A percentile compares a stretch with the other conserved stretches of the same genome.
Conservation (phyloP, 257 asterid species). For the Solanum habrochaites region DNA sequence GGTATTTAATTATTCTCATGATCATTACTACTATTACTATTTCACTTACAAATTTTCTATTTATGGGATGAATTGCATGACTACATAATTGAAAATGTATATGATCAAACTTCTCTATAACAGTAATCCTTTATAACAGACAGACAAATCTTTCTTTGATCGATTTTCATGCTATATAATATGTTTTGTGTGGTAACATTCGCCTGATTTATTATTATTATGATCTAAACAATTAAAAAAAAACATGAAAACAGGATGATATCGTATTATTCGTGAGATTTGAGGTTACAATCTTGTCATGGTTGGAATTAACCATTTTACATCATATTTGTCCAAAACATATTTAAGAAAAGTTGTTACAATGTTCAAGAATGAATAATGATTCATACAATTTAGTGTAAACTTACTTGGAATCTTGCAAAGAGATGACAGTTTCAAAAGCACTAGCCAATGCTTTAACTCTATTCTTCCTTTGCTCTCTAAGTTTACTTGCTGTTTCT, state of each 20-base stretch:
- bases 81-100: neutral
- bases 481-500: constrained; percentile 53
- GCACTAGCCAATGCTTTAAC: constrained; percentile 86
- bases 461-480: constrained; percentile 53
- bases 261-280: neutral
- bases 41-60: neutral
- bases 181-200: neutral
- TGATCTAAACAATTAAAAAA: neutral
- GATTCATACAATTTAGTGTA: neutral
- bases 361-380: neutral
- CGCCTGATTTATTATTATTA: too few relatives aligned
- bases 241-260: neutral
- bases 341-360: neutral
- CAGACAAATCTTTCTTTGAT: neutral
- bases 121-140: neutral
- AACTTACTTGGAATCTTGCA: constrained; percentile 36
- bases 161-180: neutral
- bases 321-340: neutral
- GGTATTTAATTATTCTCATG: too few relatives aligned
- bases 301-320: neutral
- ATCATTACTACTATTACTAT: neutral
- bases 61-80: neutral
- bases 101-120: neutral
- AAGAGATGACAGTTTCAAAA: constrained; percentile 61
- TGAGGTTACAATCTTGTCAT: neutral